These are phyloP conservation scores for Inga laurina DNA, from an alignment of 306 rosid genomes.

Conservation along the genomic window DNA sequence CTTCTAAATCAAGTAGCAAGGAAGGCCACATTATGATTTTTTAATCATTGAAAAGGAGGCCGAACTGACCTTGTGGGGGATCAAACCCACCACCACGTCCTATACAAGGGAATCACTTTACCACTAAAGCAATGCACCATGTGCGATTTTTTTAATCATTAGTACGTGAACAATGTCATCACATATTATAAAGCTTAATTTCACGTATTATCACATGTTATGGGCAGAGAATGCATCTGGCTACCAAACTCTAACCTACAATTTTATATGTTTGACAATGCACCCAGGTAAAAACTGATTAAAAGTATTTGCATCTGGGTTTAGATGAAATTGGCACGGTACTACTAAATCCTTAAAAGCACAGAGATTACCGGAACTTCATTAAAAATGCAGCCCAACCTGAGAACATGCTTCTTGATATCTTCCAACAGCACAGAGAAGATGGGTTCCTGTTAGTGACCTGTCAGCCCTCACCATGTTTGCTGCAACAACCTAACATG, in stretches of 20 bases:
- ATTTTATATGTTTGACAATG: background rate
- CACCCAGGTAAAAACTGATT: background rate
- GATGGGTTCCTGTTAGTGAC: constrained; percentile 94
- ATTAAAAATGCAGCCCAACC: constrained; percentile 49
- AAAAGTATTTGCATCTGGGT: background rate
- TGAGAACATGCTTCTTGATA: constrained; percentile 99
- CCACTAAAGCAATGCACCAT: too few relatives aligned
- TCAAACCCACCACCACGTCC: too few relatives aligned
- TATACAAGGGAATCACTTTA: too few relatives aligned
- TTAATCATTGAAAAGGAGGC: too few relatives aligned
- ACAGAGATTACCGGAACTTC: background rate
- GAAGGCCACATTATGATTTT: background rate
- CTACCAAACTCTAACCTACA: background rate
- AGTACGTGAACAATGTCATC: too few relatives aligned
- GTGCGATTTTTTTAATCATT: too few relatives aligned
- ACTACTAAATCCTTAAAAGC: background rate
- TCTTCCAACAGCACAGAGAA: constrained; percentile 98
- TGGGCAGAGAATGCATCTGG: background rate
- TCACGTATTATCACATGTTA: too few relatives aligned
- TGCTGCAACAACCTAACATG: constrained; percentile 90
- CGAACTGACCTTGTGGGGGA: too few relatives aligned
- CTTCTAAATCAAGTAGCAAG: background rate
- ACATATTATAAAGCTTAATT: too few relatives aligned
- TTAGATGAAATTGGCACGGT: background rate
- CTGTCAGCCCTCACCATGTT: constrained; percentile 99